Conservation (phyloP, 768 basidiomycete genomes). For the Pleurotus platypus region DNA sequence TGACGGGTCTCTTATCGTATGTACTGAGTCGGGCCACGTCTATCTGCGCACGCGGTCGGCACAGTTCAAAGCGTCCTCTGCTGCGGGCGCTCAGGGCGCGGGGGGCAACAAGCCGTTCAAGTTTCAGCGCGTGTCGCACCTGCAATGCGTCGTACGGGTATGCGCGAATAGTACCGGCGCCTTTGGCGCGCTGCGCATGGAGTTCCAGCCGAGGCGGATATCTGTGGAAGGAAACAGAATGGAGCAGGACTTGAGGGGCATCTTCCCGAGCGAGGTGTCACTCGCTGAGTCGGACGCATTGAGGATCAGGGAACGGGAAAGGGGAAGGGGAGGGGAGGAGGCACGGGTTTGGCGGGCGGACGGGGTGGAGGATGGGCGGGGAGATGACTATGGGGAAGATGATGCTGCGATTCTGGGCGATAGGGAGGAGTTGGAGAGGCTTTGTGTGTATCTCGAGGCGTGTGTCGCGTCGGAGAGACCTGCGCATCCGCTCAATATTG, state of each 20-base stretch:
- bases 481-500: conserved; percentile 11
- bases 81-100: conserved; percentile 7
- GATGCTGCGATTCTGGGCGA: conserved; percentile 35
- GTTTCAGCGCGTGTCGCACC: conserved; percentile 73
- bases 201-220: conserved; percentile 60
- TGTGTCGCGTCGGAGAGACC: conserved; percentile 19
- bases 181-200: conserved; percentile 79
- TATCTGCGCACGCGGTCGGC: conserved; percentile 71
- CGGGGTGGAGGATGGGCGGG: neutral
- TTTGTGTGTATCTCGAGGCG: conserved; percentile 26
- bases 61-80: conserved; percentile 20
- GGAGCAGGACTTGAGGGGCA: conserved; percentile 57
- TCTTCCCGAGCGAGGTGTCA: conserved; percentile 20
- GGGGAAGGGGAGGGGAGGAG: no score
- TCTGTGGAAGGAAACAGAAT: conserved; percentile 51
- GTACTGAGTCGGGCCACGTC: conserved; percentile 93
- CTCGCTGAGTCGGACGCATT: conserved; percentile 11
- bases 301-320: neutral
- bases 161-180: conserved; percentile 85
- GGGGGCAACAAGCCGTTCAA: conserved; percentile 52
- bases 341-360: no score
- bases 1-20: conserved; percentile 87
- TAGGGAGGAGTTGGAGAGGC: conserved; percentile 24
- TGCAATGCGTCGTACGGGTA: conserved; percentile 85
- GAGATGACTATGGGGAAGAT: conserved; percentile 32